A percentile compares a stretch with the other conserved stretches of the same genome.
phyloP scores from a whole-genome alignment of 345 rosid species.

The Linum usitatissimum region DNA sequence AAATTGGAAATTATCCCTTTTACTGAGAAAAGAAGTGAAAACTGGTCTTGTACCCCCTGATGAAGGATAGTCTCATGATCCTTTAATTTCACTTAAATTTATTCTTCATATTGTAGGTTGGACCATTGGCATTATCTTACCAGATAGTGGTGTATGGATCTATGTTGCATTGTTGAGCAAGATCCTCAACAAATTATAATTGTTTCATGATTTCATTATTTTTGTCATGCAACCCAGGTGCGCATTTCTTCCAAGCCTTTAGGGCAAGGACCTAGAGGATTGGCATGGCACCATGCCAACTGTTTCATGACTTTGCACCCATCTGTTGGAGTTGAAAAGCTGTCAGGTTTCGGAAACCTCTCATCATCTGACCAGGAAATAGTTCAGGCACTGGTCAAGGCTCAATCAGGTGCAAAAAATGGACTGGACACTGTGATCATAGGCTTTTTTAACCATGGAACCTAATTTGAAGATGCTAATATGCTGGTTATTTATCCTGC shows the following conservation, averaged over 20 bases:
- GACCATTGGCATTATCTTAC: background rate
- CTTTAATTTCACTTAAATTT: no score
- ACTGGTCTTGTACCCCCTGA: no score
- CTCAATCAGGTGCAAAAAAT: conserved; percentile 30
- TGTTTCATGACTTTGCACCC: conserved; percentile 54
- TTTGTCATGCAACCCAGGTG: conserved; percentile 32
- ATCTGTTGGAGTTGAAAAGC: conserved; percentile 45
- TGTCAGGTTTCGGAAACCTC: conserved; percentile 70
- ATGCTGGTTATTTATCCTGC: background rate
- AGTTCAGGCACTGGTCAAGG: conserved; percentile 38
- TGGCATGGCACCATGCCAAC: conserved; percentile 79
- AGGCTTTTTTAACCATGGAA: background rate
- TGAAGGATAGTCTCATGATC: no score
- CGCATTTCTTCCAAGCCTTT: conserved; percentile 67
- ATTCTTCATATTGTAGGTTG: background rate
- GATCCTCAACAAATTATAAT: background rate
- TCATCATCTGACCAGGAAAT: conserved; percentile 50
- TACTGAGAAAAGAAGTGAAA: no score
- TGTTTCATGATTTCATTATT: no score
- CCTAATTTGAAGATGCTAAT: background rate
- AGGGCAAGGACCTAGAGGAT: conserved; percentile 54
- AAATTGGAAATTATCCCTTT: no score
- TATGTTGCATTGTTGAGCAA: background rate
- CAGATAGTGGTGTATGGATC: background rate
- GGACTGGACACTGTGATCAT: conserved; percentile 26